phyloP scores from a whole-genome alignment of 1,284 basidiomycete genomes.

The Ceratobasidium sp. region DNA sequence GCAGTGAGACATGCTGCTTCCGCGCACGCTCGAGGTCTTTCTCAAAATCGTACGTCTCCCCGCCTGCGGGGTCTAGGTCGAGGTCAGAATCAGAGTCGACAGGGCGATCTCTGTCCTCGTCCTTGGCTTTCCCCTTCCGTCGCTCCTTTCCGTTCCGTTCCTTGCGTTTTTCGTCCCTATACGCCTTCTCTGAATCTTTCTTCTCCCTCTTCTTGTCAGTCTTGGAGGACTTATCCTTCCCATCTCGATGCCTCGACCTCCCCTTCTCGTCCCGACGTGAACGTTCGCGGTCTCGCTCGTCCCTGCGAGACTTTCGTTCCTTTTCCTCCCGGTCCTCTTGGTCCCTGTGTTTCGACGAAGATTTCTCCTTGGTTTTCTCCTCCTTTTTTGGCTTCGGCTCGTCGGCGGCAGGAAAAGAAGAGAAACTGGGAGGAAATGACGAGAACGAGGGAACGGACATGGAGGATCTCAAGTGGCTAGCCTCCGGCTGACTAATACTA shows the following conservation, averaged over 20 bases:
- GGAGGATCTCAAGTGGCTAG: neutral
- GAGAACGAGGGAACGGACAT: constrained; percentile 39
- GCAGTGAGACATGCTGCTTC: constrained; percentile 46
- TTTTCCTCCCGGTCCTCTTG: constrained; percentile 22
- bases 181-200: constrained; percentile 1
- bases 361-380: constrained; percentile 17
- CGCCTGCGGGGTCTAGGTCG: constrained; percentile 42
- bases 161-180: constrained; percentile 5
- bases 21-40: constrained; percentile 48
- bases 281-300: constrained; percentile 7
- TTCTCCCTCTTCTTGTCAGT: constrained; percentile 37
- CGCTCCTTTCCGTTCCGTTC: constrained; percentile 39
- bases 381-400: constrained; percentile 20
- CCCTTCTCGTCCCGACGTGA: constrained; percentile 20
- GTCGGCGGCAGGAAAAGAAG: constrained; percentile 33
- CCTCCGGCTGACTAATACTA: constrained; percentile 25
- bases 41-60: constrained; percentile 36
- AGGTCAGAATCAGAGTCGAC: constrained; percentile 37
- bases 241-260: neutral
- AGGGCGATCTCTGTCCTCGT: constrained; percentile 28
- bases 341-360: neutral
- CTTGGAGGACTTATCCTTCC: constrained; percentile 18
- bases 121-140: constrained; percentile 38
- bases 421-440: constrained; percentile 40
- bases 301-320: constrained; percentile 1